Conservation (phyloP, 345 rosid species). For the Trapa incisa region DNA sequence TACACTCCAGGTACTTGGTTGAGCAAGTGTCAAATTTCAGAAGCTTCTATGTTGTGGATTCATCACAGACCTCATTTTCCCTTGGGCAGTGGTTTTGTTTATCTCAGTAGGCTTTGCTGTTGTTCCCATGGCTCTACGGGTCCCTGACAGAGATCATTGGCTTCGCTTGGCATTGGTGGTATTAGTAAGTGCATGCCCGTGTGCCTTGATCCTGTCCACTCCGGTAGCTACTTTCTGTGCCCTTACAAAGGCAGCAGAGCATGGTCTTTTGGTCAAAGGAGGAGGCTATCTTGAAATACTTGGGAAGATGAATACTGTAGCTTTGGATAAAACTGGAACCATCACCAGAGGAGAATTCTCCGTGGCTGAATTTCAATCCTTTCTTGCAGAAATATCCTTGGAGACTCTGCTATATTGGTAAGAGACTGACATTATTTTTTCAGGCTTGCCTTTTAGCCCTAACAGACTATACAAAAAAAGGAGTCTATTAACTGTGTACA, state of each 20-base stretch:
- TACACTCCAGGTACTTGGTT: constrained; percentile 74
- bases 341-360: constrained; percentile 82
- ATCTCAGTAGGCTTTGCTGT: constrained; percentile 49
- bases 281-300: constrained; percentile 73
- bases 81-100: constrained; percentile 42
- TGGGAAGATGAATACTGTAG: constrained; percentile 53
- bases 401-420: constrained; percentile 59
- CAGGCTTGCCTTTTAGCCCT: background rate
- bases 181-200: constrained; percentile 89
- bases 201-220: constrained; percentile 83
- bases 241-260: constrained; percentile 69
- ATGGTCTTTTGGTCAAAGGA: constrained; percentile 80
- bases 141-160: constrained; percentile 42
- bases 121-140: constrained; percentile 38
- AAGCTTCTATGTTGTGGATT: background rate
- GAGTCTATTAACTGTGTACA: background rate
- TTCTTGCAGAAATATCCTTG: constrained; percentile 25
- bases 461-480: background rate
- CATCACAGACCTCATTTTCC: background rate
- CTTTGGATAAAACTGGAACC: constrained; percentile 92
- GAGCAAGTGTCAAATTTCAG: background rate
- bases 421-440: background rate
- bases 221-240: constrained; percentile 94
- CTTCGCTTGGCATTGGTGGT: constrained; percentile 71
- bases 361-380: constrained; percentile 46